Conservation (phyloP, 345 rosid species). For the Eucalyptus victrix region DNA sequence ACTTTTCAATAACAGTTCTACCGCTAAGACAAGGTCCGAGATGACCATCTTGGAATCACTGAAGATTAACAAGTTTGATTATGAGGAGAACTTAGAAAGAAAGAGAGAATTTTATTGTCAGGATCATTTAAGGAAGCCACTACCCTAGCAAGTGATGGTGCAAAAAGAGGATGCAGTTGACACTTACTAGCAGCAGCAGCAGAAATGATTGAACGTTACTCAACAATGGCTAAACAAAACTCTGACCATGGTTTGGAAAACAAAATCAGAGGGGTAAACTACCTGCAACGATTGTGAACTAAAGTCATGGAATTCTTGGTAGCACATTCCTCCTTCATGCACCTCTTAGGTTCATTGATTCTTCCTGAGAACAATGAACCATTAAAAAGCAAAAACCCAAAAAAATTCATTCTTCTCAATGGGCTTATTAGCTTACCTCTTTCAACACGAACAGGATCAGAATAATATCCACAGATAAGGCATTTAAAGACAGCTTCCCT, state of each 20-base stretch:
- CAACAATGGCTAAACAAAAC: not conserved
- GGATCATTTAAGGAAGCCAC: not conserved
- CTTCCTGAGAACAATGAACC: constrained; percentile 30
- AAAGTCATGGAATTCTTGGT: constrained; percentile 85
- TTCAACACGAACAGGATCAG: constrained; percentile 84
- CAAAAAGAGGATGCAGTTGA: not conserved
- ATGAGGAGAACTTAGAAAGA: not conserved
- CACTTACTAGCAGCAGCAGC: not conserved
- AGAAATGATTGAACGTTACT: not conserved
- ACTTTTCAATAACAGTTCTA: not conserved
- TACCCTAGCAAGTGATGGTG: not conserved
- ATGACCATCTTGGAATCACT: not conserved
- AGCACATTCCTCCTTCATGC: constrained; percentile 74
- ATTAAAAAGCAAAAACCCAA: not conserved
- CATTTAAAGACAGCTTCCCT: constrained; percentile 93
- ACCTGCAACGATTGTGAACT: constrained; percentile 98
- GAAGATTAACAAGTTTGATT: not conserved
- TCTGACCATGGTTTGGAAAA: not conserved
- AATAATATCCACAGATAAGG: constrained; percentile 74
- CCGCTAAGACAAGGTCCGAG: not conserved
- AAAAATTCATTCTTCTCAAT: not conserved
- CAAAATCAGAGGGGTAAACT: not conserved
- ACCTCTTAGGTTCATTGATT: constrained; percentile 66
- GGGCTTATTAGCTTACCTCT: constrained; percentile 51
- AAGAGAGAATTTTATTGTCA: not conserved